Conservation (phyloP, 768 basidiomycete genomes). For the Tremella mesenterica region DNA sequence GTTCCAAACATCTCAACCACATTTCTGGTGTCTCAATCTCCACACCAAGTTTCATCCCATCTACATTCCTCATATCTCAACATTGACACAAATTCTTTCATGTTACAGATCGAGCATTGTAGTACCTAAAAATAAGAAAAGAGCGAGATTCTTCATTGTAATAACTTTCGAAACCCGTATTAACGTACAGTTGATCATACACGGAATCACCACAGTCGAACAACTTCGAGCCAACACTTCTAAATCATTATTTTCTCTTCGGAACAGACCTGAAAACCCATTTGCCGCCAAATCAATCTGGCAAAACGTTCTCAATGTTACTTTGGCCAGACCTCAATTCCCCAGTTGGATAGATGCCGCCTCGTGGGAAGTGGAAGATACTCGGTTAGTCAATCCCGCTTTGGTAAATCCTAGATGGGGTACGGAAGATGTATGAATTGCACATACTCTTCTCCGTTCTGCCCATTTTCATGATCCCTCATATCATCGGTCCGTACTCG, state of each 20-base stretch:
- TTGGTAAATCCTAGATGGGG: conserved; percentile 12
- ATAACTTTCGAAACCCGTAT: background rate
- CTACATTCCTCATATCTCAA: too few species aligned
- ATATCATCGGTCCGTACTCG: too few species aligned
- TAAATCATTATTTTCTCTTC: conserved; percentile 57
- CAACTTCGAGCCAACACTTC: conserved; percentile 82
- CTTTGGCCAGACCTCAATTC: conserved; percentile 71
- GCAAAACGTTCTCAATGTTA: conserved; percentile 58
- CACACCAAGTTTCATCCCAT: too few species aligned
- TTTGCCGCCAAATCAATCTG: conserved; percentile 73
- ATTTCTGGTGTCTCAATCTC: too few species aligned
- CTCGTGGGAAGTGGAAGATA: conserved; percentile 60
- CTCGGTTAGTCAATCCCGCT: conserved; percentile 64
- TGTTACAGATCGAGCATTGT: too few species aligned
- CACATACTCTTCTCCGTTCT: too few species aligned
- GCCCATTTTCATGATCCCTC: too few species aligned
- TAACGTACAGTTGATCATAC: conserved; percentile 53
- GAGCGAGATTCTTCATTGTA: too few species aligned
- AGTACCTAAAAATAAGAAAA: too few species aligned
- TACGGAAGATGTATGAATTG: background rate
- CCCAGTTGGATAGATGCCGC: conserved; percentile 67
- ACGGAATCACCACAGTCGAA: conserved; percentile 93
- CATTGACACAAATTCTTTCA: too few species aligned
- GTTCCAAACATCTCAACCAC: too few species aligned
- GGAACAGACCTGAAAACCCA: conserved; percentile 59